phyloP scores from a whole-genome alignment of 306 rosid genomes.

The Herpetospermum pedunculosum region DNA sequence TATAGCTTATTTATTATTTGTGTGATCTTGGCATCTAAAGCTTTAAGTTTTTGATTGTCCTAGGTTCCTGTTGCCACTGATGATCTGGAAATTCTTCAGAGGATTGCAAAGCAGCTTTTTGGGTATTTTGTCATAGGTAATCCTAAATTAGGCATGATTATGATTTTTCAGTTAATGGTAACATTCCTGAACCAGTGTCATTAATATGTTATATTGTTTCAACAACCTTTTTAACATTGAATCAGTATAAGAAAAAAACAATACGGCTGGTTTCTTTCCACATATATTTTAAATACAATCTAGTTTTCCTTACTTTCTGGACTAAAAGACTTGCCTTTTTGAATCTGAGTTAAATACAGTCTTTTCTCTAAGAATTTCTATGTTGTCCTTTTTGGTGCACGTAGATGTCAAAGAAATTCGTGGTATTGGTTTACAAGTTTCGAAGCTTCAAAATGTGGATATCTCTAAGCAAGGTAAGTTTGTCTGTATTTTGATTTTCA shows the following conservation, averaged over 20 bases:
- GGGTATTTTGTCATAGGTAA: slow-evolving; percentile 67
- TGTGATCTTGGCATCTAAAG: neutral
- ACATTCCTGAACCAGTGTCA: neutral
- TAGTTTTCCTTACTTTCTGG: neutral
- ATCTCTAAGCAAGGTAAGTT: slow-evolving; percentile 57
- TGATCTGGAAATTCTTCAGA: slow-evolving; percentile 69
- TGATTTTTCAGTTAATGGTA: neutral
- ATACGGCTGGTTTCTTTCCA: neutral
- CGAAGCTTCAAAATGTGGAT: slow-evolving; percentile 64
- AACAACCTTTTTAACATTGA: neutral
- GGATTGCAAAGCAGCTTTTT: slow-evolving; percentile 63
- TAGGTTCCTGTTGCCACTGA: slow-evolving; percentile 88
- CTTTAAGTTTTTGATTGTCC: slow-evolving; percentile 1
- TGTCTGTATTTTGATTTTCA: neutral
- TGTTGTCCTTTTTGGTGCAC: slow-evolving; percentile 15
- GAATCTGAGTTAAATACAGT: neutral
- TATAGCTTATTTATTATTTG: neutral
- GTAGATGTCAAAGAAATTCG: slow-evolving; percentile 88
- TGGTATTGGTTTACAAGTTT: slow-evolving; percentile 90
- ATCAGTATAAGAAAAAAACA: neutral
- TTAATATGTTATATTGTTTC: neutral
- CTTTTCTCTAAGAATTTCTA: slow-evolving; percentile 7
- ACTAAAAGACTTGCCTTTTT: neutral
- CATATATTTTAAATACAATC: neutral
- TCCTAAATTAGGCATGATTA: slow-evolving; percentile 1